These are phyloP conservation scores for Paxillus involutus DNA, from an alignment of 768 basidiomycete species.

Conservation along the genomic window DNA sequence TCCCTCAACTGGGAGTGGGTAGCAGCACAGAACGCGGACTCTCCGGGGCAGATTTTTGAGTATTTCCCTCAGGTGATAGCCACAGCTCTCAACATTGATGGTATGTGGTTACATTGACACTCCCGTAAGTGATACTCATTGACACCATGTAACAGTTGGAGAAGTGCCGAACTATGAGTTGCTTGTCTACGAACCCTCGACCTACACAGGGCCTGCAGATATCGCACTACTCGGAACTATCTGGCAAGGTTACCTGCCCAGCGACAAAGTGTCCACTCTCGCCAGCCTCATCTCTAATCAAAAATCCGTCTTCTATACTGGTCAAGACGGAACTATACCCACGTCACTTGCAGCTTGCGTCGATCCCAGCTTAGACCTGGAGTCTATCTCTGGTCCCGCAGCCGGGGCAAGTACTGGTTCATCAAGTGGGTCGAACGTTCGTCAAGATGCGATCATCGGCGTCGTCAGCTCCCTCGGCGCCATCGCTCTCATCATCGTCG, in stretches of 20 bases:
- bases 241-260: conserved; percentile 71
- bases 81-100: conserved; percentile 41
- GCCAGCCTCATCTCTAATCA: conserved; percentile 61
- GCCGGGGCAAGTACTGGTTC: conserved; percentile 22
- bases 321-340: conserved; percentile 42
- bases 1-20: conserved; percentile 73
- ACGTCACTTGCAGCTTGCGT: conserved; percentile 64
- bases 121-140: conserved; percentile 23
- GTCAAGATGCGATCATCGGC: conserved; percentile 88
- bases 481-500: conserved; percentile 69
- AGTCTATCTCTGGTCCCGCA: conserved; percentile 43
- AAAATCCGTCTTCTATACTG: conserved; percentile 66
- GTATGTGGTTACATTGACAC: conserved; percentile 30
- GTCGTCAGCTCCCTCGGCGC: conserved; percentile 83
- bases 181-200: conserved; percentile 63
- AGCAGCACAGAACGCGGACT: conserved; percentile 50
- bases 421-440: conserved; percentile 35
- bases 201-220: conserved; percentile 52
- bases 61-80: conserved; percentile 57
- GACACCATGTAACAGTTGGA: conserved; percentile 31
- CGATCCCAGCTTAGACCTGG: conserved; percentile 63
- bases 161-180: conserved; percentile 56
- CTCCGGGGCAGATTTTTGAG: conserved; percentile 77
- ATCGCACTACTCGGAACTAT: conserved; percentile 57
- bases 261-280: conserved; percentile 53